These are phyloP conservation scores for Buddleja alternifolia DNA, from an alignment of 257 asterid genomes.

Conservation along the genomic window DNA sequence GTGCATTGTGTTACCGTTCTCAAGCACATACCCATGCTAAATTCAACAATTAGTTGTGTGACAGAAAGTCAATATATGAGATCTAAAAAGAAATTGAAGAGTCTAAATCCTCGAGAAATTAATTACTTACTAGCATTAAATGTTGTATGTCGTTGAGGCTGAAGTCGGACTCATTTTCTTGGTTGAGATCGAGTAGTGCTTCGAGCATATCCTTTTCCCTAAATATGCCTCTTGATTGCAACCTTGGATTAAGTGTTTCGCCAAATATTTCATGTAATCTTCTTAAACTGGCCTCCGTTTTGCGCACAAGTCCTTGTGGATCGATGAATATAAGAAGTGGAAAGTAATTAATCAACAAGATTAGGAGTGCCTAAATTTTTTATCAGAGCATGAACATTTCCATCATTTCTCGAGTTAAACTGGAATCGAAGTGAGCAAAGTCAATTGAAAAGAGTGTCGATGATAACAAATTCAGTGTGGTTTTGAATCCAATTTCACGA, in stretches of 20 bases:
- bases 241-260: slow-evolving; percentile 21
- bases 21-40: no score
- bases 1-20: no score
- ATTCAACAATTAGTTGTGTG: no score
- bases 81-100: no score
- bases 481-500: slow-evolving; percentile 28
- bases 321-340: slow-evolving; percentile 21
- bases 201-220: slow-evolving; percentile 30
- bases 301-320: slow-evolving; percentile 27
- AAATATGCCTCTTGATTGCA: not conserved
- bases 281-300: not conserved
- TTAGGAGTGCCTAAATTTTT: not conserved
- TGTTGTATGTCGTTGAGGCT: slow-evolving; percentile 17
- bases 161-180: slow-evolving; percentile 3
- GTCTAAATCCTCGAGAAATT: no score
- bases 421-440: slow-evolving; percentile 16
- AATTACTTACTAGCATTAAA: slow-evolving; percentile 10
- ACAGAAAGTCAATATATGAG: no score
- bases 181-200: slow-evolving; percentile 27
- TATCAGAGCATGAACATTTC: slow-evolving; percentile 8
- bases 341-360: slow-evolving; percentile 23
- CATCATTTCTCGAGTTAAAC: slow-evolving; percentile 30
- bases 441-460: slow-evolving; percentile 28
- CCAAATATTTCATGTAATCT: slow-evolving; percentile 20
- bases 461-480: no score